phyloP scores from a whole-genome alignment of 768 basidiomycete species.

The Sporobolomyces roseus region DNA sequence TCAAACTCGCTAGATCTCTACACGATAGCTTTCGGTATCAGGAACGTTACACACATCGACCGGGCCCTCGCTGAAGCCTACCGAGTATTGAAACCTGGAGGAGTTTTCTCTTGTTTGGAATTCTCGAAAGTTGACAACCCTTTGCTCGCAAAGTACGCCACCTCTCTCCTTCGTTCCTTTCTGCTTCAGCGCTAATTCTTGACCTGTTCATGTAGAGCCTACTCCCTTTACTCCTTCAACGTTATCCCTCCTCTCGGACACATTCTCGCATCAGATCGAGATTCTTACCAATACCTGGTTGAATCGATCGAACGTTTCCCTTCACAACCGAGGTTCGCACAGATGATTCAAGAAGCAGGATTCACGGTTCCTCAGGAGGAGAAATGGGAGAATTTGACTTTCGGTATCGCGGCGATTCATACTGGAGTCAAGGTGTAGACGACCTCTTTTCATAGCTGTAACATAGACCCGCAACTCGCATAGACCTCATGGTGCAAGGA shows the following conservation, averaged over 20 bases:
- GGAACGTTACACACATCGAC: slow-evolving; percentile 91
- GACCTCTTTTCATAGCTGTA: too few species aligned
- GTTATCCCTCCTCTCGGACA: slow-evolving; percentile 94
- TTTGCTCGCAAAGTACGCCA: slow-evolving; percentile 73
- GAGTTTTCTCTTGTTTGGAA: slow-evolving; percentile 89
- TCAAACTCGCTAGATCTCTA: slow-evolving; percentile 88
- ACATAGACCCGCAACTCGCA: too few species aligned
- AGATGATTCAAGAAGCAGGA: slow-evolving; percentile 81
- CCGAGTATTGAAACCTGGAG: slow-evolving; percentile 92
- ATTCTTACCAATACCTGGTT: slow-evolving; percentile 94
- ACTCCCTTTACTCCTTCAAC: slow-evolving; percentile 93
- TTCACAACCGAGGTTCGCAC: slow-evolving; percentile 75
- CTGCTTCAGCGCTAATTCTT: neutral
- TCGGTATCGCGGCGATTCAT: slow-evolving; percentile 80
- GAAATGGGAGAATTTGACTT: slow-evolving; percentile 73
- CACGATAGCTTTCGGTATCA: slow-evolving; percentile 96
- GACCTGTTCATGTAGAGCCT: slow-evolving; percentile 59
- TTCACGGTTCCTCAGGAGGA: slow-evolving; percentile 52
- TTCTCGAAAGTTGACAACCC: slow-evolving; percentile 91
- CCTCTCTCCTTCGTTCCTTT: neutral
- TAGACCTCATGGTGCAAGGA: too few species aligned
- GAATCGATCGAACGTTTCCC: slow-evolving; percentile 96
- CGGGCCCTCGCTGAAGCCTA: slow-evolving; percentile 82
- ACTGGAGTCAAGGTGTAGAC: slow-evolving; percentile 64
- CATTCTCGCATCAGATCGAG: slow-evolving; percentile 88